These are phyloP conservation scores for Kwoniella shandongensis DNA, from an alignment of 768 basidiomycete genomes.

Conservation along the genomic window DNA sequence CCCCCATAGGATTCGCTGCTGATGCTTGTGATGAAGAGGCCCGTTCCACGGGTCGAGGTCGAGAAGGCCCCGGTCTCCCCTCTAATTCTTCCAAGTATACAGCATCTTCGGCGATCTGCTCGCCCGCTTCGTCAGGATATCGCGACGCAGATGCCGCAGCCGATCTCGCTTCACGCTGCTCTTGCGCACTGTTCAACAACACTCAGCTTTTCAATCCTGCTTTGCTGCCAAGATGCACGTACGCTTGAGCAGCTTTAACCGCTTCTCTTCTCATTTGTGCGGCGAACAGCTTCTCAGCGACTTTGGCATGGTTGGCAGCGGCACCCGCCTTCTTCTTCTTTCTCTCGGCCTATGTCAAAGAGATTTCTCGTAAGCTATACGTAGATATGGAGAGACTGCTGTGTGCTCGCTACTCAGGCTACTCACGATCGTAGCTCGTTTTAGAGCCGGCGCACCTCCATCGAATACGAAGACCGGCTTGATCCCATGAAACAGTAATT, in stretches of 20 bases:
- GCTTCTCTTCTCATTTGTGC: slow-evolving; percentile 91
- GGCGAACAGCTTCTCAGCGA: slow-evolving; percentile 88
- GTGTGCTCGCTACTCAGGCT: not conserved
- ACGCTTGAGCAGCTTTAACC: slow-evolving; percentile 61
- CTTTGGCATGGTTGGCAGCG: slow-evolving; percentile 74
- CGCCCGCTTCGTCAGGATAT: slow-evolving; percentile 47
- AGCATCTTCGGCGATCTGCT: slow-evolving; percentile 66
- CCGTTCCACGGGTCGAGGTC: slow-evolving; percentile 21
- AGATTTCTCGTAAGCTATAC: not conserved
- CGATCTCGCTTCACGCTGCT: slow-evolving; percentile 32
- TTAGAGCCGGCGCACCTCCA: slow-evolving; percentile 88
- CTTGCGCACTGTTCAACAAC: slow-evolving; percentile 12
- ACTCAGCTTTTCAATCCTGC: not conserved
- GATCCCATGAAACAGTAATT: slow-evolving; percentile 94
- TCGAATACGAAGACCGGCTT: slow-evolving; percentile 99
- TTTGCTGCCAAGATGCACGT: slow-evolving; percentile 17
- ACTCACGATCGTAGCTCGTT: slow-evolving; percentile 82
- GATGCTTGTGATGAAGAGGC: slow-evolving; percentile 15
- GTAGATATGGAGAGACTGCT: too few species aligned
- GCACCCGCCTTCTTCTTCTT: slow-evolving; percentile 90
- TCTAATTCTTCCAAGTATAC: slow-evolving; percentile 87
- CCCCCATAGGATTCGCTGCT: slow-evolving; percentile 14
- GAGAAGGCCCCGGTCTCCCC: slow-evolving; percentile 48
- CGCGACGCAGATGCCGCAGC: slow-evolving; percentile 16
- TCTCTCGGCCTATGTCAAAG: slow-evolving; percentile 79